phyloP scores from a whole-genome alignment of 768 basidiomycete species.

The Rhodotorula taiwanensis region DNA sequence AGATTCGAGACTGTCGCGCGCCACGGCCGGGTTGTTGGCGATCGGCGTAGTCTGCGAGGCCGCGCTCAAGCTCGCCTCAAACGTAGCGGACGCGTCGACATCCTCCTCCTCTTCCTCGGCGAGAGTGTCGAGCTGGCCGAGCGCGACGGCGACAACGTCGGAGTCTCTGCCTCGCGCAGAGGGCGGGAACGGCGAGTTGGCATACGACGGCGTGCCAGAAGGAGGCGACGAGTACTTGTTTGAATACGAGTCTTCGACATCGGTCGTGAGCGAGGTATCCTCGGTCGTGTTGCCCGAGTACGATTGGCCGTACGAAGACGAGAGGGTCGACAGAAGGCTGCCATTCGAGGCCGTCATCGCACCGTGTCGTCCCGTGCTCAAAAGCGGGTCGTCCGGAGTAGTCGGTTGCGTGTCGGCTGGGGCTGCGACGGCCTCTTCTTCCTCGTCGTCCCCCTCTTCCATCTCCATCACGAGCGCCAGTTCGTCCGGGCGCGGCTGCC shows the following conservation, averaged over 20 bases:
- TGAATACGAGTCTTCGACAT: slow-evolving; percentile 31
- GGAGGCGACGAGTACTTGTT: slow-evolving; percentile 20
- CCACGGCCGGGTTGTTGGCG: background rate
- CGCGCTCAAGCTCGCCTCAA: background rate
- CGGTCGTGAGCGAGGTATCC: slow-evolving; percentile 31
- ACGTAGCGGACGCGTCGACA: background rate
- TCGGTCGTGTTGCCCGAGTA: slow-evolving; percentile 36
- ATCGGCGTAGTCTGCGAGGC: background rate
- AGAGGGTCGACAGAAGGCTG: slow-evolving; percentile 16
- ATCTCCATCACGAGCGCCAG: slow-evolving; percentile 31
- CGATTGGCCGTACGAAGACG: slow-evolving; percentile 28
- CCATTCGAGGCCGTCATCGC: slow-evolving; percentile 20
- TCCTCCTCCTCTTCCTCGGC: slow-evolving; percentile 38
- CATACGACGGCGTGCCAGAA: slow-evolving; percentile 17
- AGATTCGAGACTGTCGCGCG: slow-evolving; percentile 3
- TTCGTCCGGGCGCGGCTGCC: slow-evolving; percentile 12
- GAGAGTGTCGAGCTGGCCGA: slow-evolving; percentile 32
- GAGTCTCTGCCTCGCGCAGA: background rate
- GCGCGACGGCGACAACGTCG: slow-evolving; percentile 14
- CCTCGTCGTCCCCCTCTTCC: slow-evolving; percentile 8
- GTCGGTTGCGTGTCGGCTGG: background rate
- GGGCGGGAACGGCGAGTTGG: slow-evolving; percentile 5
- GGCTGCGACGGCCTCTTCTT: slow-evolving; percentile 12
- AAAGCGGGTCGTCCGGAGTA: slow-evolving; percentile 1
- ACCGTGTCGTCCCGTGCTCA: background rate